Evolutionary conservation across 768 basidiomycete genomes (phyloP).

Genomic region (Tephrocybe sp.): DNA sequence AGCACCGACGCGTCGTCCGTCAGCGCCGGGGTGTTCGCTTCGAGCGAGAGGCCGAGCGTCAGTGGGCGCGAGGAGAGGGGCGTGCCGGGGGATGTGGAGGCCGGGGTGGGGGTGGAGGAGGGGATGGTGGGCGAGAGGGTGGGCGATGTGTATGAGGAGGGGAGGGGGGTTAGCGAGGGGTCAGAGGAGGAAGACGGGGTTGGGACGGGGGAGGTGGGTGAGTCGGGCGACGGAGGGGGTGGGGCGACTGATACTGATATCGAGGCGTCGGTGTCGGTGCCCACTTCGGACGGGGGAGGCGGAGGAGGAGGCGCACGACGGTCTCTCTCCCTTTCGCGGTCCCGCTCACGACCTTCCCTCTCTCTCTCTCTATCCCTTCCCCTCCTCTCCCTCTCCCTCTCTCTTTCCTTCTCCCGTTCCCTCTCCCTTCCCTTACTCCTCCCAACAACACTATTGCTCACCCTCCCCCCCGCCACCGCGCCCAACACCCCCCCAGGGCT

Average conservation of each 20-base stretch:
- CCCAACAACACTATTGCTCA: conserved; percentile 10
- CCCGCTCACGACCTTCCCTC: conserved; percentile 10
- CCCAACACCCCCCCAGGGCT: conserved; percentile 23
- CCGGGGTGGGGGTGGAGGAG: not conserved
- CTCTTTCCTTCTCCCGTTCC: conserved; percentile 3
- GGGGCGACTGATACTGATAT: too few species aligned
- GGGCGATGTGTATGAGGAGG: too few species aligned
- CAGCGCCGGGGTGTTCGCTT: conserved; percentile 40
- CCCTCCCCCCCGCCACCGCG: conserved; percentile 20
- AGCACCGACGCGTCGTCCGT: conserved; percentile 90
- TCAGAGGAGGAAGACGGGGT: too few species aligned
- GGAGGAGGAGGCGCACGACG: too few species aligned
- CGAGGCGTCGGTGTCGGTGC: too few species aligned
- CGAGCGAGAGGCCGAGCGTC: conserved; percentile 6
- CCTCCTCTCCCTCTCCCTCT: conserved; percentile 14
- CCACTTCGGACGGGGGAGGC: too few species aligned
- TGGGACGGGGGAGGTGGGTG: too few species aligned
- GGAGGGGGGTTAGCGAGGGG: too few species aligned
- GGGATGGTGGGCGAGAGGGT: not conserved
- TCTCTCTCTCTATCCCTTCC: conserved; percentile 25
- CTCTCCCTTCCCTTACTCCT: conserved; percentile 23
- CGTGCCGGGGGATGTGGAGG: not conserved
- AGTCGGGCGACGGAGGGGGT: too few species aligned
- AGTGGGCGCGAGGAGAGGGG: conserved; percentile 14
- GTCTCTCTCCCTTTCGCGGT: conserved; percentile 22